phyloP scores from a whole-genome alignment of 441 rosid genomes.

The Rhodomyrtus psidioides region DNA sequence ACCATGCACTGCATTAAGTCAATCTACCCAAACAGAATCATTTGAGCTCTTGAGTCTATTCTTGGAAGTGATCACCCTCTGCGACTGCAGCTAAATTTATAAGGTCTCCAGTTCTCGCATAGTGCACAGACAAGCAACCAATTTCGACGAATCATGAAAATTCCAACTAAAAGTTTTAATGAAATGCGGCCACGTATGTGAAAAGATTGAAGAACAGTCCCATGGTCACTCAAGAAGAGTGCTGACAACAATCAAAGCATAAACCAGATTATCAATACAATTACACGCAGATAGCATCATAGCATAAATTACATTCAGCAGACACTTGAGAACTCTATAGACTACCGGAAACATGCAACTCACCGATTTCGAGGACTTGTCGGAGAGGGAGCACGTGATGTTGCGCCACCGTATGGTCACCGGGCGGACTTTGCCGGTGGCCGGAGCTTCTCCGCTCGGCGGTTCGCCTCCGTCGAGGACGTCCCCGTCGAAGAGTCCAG shows the following conservation, averaged over 20 bases:
- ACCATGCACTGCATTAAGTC: neutral
- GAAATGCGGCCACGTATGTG: neutral
- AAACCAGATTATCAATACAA: neutral
- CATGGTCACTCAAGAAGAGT: neutral
- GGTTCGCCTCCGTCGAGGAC: conserved; percentile 17
- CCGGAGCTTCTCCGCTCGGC: conserved; percentile 23
- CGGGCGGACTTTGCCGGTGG: conserved; percentile 43
- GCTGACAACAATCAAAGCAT: neutral
- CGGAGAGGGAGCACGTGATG: conserved; percentile 78
- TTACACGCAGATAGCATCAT: neutral
- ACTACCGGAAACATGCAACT: conserved; percentile 3
- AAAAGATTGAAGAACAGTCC: neutral
- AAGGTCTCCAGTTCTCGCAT: neutral
- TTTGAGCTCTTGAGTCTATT: neutral
- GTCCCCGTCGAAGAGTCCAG: conserved; percentile 6
- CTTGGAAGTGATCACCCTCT: neutral
- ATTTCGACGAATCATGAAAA: neutral
- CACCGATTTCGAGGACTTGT: conserved; percentile 66
- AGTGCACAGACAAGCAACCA: neutral
- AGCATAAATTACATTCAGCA: neutral
- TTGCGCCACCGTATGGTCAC: conserved; percentile 76
- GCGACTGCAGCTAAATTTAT: neutral
- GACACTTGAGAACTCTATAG: neutral
- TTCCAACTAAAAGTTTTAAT: neutral
- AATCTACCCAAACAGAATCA: neutral